A percentile compares a stretch with the other conserved stretches of the same genome.
Evolutionary conservation across 805 yeast species (phyloP).

Genomic region (Grigorovia transvaalensis): DNA sequence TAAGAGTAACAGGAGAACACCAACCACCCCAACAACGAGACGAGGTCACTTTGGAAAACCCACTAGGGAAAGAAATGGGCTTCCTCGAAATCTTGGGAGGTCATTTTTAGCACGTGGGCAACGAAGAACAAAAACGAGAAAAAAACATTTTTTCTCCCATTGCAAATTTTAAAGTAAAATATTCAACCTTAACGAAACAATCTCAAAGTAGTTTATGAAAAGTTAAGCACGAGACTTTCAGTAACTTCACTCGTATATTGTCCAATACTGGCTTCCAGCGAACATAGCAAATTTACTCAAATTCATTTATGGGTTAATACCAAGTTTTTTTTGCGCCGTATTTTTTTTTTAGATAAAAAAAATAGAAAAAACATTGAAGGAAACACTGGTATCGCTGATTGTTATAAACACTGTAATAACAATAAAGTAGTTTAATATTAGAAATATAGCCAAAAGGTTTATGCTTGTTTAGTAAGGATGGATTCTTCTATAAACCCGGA

Average conservation of each 20-base stretch:
- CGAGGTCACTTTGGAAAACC: too few relatives aligned
- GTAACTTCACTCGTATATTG: neutral
- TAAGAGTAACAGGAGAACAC: too few relatives aligned
- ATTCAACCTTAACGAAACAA: neutral
- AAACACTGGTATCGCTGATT: neutral
- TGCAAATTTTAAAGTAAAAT: neutral
- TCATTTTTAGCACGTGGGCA: too few relatives aligned
- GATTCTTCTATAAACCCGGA: slow-evolving; percentile 5
- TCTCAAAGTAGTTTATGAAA: neutral
- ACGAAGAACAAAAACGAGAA: neutral
- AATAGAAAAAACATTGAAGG: neutral
- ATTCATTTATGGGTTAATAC: neutral
- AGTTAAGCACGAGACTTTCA: neutral
- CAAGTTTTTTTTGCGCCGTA: neutral
- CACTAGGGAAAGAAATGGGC: too few relatives aligned
- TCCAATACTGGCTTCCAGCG: neutral
- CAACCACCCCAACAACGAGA: too few relatives aligned
- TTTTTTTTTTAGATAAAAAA: neutral
- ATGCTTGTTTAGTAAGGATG: neutral
- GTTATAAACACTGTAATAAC: neutral
- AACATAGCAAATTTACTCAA: too few relatives aligned
- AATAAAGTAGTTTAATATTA: too few relatives aligned
- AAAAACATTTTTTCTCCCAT: neutral
- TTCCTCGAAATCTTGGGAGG: too few relatives aligned
- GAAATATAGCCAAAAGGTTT: neutral